phyloP scores from a whole-genome alignment of 805 yeast genomes.

The Wickerhamomyces pijperi region DNA sequence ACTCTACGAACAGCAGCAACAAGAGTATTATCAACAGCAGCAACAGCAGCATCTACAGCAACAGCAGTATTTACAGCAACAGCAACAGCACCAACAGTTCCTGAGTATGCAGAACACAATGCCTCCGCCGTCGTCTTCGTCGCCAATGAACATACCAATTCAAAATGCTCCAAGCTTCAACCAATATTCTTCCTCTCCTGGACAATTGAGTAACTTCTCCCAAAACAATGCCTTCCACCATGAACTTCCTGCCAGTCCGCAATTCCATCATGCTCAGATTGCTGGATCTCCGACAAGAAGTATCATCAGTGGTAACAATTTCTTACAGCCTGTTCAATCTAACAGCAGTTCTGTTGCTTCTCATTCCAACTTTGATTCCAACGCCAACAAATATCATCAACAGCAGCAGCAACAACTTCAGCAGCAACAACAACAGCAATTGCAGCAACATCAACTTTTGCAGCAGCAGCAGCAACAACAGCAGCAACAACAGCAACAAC shows the following conservation, averaged over 20 bases:
- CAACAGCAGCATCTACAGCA: constrained; percentile 22
- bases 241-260: constrained; percentile 17
- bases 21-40: constrained; percentile 22
- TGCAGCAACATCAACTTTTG: constrained; percentile 14
- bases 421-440: constrained; percentile 20
- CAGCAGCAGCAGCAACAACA: constrained; percentile 6
- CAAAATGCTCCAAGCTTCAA: constrained; percentile 8
- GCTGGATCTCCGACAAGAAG: constrained; percentile 23
- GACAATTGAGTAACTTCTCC: constrained; percentile 11
- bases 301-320: constrained; percentile 14
- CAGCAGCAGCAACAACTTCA: constrained; percentile 11
- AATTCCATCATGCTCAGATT: constrained; percentile 19
- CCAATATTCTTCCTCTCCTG: constrained; percentile 15
- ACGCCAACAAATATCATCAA: constrained; percentile 2
- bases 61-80: constrained; percentile 11
- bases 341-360: constrained; percentile 16
- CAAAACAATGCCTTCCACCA: constrained; percentile 12
- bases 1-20: constrained; percentile 22
- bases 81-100: constrained; percentile 14
- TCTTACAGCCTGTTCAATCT: constrained; percentile 14
- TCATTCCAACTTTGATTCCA: constrained; percentile 5
- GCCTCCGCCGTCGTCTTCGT: constrained; percentile 16
- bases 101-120: constrained; percentile 18
- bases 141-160: constrained; percentile 12
- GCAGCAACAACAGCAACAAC: constrained; percentile 2